phyloP scores from a whole-genome alignment of 345 rosid genomes.

The Euphorbia peplus region DNA sequence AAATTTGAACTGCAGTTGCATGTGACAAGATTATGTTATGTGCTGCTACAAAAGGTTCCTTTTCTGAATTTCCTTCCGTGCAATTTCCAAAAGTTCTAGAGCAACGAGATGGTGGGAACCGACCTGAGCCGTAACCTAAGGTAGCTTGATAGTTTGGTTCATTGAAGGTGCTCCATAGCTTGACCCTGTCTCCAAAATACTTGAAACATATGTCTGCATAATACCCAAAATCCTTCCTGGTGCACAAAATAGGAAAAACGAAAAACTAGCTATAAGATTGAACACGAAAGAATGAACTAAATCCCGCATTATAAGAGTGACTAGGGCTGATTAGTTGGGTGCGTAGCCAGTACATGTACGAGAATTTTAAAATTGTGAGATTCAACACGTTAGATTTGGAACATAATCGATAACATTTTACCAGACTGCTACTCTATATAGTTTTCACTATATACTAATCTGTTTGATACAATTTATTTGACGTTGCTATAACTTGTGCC shows the following conservation, averaged over 20 bases:
- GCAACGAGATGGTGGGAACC: slow-evolving; percentile 24
- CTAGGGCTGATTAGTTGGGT: too few relatives aligned
- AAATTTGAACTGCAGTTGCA: slow-evolving; percentile 20
- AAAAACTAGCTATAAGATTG: too few relatives aligned
- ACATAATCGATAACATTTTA: too few relatives aligned
- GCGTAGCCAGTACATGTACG: too few relatives aligned
- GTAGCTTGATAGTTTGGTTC: slow-evolving; percentile 23
- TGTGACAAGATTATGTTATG: slow-evolving; percentile 23
- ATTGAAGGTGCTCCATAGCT: slow-evolving; percentile 26
- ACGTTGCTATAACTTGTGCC: too few relatives aligned
- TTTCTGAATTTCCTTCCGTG: slow-evolving; percentile 18
- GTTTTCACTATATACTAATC: too few relatives aligned
- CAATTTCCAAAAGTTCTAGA: slow-evolving; percentile 22
- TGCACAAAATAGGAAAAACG: not conserved
- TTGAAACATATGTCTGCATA: slow-evolving; percentile 21
- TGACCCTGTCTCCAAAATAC: slow-evolving; percentile 24
- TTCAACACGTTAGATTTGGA: too few relatives aligned
- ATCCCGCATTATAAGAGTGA: too few relatives aligned
- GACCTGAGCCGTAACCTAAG: slow-evolving; percentile 14
- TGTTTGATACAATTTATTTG: too few relatives aligned
- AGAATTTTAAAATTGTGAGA: too few relatives aligned
- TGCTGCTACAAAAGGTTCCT: slow-evolving; percentile 24
- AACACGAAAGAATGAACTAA: too few relatives aligned
- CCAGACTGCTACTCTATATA: too few relatives aligned
- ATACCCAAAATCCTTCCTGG: slow-evolving; percentile 23